Percentiles rank a stretch among this genome's conserved stretches.
phyloP scores from a whole-genome alignment of 768 basidiomycete species.

The Pisolithus microcarpus region DNA sequence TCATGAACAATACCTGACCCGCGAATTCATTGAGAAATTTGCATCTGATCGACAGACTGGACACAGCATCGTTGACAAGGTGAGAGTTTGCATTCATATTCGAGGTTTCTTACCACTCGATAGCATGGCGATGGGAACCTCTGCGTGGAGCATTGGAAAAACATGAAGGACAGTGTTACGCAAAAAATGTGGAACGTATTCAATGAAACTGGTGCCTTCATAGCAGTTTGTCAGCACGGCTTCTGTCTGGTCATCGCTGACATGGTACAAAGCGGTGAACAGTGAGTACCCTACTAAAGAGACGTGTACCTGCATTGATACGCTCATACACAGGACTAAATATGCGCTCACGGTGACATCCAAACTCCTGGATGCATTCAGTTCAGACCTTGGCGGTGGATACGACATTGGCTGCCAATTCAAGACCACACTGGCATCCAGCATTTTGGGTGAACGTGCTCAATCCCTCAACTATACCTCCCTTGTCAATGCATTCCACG shows the following conservation, averaged over 20 bases:
- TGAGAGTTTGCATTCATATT: too few species aligned
- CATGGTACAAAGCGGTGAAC: conserved; percentile 19
- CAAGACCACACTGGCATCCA: conserved; percentile 9
- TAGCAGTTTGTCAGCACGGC: conserved; percentile 18
- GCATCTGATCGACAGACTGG: too few species aligned
- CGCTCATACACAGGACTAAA: conserved; percentile 11
- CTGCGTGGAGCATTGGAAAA: too few species aligned
- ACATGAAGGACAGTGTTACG: too few species aligned
- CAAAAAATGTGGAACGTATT: conserved; percentile 3
- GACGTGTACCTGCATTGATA: too few species aligned
- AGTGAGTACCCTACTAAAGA: not conserved
- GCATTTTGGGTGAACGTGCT: conserved; percentile 2
- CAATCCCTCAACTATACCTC: not conserved
- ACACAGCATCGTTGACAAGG: too few species aligned
- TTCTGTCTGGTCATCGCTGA: conserved; percentile 14
- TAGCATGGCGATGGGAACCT: too few species aligned
- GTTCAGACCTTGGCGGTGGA: conserved; percentile 6
- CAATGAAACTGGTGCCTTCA: conserved; percentile 9
- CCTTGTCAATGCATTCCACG: conserved; percentile 16
- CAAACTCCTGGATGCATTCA: conserved; percentile 7
- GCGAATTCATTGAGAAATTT: too few species aligned
- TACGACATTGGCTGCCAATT: conserved; percentile 20
- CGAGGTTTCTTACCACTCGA: too few species aligned
- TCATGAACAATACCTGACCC: too few species aligned
- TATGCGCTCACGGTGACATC: conserved; percentile 11